phyloP scores from a whole-genome alignment of 306 rosid species.

The Parietaria judaica region DNA sequence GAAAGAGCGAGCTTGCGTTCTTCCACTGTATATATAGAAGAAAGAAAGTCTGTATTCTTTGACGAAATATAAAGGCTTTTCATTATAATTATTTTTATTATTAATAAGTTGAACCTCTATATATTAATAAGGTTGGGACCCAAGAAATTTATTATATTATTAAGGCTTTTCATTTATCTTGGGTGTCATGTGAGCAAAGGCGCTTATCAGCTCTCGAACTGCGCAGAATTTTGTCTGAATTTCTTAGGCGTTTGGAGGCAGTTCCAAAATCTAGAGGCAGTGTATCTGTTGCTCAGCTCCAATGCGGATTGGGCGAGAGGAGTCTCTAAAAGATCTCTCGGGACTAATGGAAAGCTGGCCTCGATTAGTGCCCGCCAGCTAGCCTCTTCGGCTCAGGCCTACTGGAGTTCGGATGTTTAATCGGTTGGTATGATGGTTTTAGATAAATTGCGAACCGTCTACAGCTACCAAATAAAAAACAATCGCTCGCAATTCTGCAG shows the following conservation, averaged over 20 bases:
- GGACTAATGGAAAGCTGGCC: constrained; percentile 31
- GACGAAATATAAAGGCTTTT: background rate
- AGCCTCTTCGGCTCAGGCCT: constrained; percentile 32
- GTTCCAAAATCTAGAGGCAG: constrained; percentile 10
- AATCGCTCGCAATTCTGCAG: constrained; percentile 12
- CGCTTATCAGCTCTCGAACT: constrained; percentile 12
- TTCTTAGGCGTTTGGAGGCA: constrained; percentile 48
- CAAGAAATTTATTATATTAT: no score
- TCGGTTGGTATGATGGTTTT: constrained; percentile 45
- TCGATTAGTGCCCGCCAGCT: constrained; percentile 28
- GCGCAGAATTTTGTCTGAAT: constrained; percentile 41
- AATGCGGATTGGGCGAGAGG: constrained; percentile 51
- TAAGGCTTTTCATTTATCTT: no score
- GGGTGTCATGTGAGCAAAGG: constrained; percentile 26
- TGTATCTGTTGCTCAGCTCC: constrained; percentile 38
- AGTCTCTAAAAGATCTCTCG: constrained; percentile 14
- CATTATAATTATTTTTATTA: no score
- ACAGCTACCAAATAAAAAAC: constrained; percentile 11
- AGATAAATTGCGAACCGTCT: constrained; percentile 33
- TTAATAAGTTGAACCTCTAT: no score
- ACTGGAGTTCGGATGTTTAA: constrained; percentile 48
- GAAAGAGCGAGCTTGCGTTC: constrained; percentile 14
- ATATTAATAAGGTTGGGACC: no score
- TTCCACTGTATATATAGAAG: constrained; percentile 12
- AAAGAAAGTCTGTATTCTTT: background rate